Evolutionary conservation across 495 filamentous ascomycete species (phyloP).

Genomic region (Aspergillus homomorphus): DNA sequence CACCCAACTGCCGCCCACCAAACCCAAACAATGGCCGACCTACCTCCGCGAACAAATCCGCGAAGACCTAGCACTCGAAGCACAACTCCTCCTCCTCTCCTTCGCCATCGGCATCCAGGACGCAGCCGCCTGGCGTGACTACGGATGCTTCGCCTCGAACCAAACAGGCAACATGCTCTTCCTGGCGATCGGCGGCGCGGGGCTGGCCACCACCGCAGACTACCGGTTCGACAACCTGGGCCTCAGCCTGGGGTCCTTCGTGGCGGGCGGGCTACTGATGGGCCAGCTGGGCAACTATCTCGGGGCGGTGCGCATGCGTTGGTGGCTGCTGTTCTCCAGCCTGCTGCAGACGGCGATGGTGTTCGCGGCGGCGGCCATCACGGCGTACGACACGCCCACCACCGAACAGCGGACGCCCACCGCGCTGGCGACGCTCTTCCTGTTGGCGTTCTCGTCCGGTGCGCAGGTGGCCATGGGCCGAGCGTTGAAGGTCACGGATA

Average conservation of each 20-base stretch:
- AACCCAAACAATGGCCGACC: too few relatives aligned
- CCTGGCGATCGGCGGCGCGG: constrained; percentile 49
- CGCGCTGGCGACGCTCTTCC: constrained; percentile 43
- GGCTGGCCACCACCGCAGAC: constrained; percentile 33
- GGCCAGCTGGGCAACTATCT: constrained; percentile 55
- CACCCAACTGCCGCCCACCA: too few relatives aligned
- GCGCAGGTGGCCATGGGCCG: constrained; percentile 57
- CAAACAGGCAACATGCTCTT: constrained; percentile 64
- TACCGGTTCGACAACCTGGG: constrained; percentile 48
- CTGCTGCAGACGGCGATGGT: constrained; percentile 54
- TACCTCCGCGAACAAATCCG: constrained; percentile 16
- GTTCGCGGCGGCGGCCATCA: constrained; percentile 46
- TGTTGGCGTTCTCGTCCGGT: constrained; percentile 56
- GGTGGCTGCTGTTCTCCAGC: constrained; percentile 52
- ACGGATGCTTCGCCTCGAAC: constrained; percentile 62
- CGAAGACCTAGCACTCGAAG: constrained; percentile 23
- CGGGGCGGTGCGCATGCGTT: constrained; percentile 41
- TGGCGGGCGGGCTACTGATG: constrained; percentile 49
- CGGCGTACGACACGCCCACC: constrained; percentile 35
- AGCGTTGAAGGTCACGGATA: constrained; percentile 55
- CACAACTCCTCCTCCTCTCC: constrained; percentile 35
- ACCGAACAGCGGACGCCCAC: constrained; percentile 26
- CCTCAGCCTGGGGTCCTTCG: constrained; percentile 52
- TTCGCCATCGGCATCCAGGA: constrained; percentile 52
- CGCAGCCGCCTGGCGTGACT: constrained; percentile 59